phyloP scores from a whole-genome alignment of 441 rosid species.

The Lepidium campestre region DNA sequence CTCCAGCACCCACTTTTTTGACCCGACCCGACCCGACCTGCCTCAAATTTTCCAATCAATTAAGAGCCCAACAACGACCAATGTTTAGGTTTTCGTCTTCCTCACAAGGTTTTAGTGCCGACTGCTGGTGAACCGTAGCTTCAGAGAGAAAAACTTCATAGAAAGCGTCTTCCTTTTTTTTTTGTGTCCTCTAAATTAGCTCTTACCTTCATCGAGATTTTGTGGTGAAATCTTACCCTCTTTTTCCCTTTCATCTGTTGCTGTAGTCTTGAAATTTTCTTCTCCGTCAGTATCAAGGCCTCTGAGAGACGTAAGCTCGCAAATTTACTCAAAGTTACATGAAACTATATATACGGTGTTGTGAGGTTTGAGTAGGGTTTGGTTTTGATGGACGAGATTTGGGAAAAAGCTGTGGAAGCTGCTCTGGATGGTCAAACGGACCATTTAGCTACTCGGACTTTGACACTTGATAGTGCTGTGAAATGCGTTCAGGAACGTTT shows the following conservation, averaged over 20 bases:
- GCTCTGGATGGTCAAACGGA: conserved; percentile 63
- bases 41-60: neutral
- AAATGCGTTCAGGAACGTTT: conserved; percentile 60
- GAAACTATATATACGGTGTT: neutral
- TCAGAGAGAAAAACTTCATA: too few relatives aligned
- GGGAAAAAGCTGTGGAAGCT: conserved; percentile 71
- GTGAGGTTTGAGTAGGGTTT: neutral
- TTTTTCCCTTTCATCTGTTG: neutral
- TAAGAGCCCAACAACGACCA: neutral
- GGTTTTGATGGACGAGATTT: conserved; percentile 67
- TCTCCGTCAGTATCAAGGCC: neutral
- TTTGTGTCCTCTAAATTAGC: neutral
- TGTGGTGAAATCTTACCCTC: neutral
- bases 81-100: conserved; percentile 9
- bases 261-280: neutral
- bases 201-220: conserved; percentile 7
- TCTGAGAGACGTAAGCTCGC: neutral
- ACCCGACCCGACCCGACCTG: neutral
- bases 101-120: conserved; percentile 12
- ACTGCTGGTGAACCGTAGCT: conserved; percentile 8
- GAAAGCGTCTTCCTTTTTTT: too few relatives aligned
- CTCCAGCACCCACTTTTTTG: neutral
- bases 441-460: conserved; percentile 31
- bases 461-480: conserved; percentile 67
- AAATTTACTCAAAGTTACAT: too few relatives aligned